Base-by-base conservation (phyloP, 495 filamentous ascomycete species). In the Talaromyces stipitatus region DNA sequence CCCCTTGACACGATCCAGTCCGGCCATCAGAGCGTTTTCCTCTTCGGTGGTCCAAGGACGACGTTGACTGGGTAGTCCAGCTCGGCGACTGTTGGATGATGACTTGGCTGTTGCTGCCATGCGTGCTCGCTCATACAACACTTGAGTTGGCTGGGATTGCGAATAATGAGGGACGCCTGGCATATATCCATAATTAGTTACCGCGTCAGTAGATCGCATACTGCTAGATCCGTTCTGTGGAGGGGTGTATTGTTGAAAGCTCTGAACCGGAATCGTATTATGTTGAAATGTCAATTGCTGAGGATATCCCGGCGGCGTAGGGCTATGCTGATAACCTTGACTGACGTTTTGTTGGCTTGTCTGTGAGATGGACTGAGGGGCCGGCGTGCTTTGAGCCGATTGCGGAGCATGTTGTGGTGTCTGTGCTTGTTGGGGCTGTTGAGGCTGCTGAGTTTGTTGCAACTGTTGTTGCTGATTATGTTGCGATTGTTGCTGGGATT, bases 1-100 rank as follows among this genome's bases (percentile, higher is more conserved):
- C 0, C 92, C 92, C 66, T 91, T 91, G 26, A 97, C 92, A 54
- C 85, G 84, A 66, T 95, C 92, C 9, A 97, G 80, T 10, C 92
- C 92, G 30, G 87, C 84, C 89, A 97, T 94, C 50, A 97, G 76
- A 0, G 92, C 91, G 64, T 89, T 89, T 65, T 97, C 92, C 70
- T 97, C 92, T 55, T 94, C 90, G 0, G 83, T 83, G 1, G 88
- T 88, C 92, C 92, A 97, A 7, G 91, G 91, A 23, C 91, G 82
- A 43, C 92, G 84, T 56, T 91, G 89, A n/a, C 85, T 90, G 47
- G 90, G 89, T 5, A 89, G 70, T 1, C 89, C 90, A 46, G 90
- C 83, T 50, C 88, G 82, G 26, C 88, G 83, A 47, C 82, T 81
- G 30, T 82, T 85, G 2, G 87, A 85, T 1, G 88, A 88, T 1